Evolutionary conservation across 768 basidiomycete genomes (phyloP).

Genomic region (Naematelia encephala): DNA sequence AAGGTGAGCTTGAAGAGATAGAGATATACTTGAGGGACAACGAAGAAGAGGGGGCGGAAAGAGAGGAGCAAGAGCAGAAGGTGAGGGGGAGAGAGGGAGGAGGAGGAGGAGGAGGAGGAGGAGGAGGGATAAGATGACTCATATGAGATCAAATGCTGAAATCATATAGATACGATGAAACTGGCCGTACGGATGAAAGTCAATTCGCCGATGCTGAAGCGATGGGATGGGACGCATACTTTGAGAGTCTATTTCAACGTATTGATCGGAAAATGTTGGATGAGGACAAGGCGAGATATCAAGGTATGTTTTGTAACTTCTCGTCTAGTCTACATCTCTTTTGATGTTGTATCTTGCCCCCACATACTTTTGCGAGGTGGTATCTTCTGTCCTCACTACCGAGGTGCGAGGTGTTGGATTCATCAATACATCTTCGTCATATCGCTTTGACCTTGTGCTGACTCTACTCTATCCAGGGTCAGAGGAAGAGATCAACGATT

Average conservation of each 20-base stretch:
- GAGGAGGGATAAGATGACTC: not conserved
- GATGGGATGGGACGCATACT: conserved; percentile 94
- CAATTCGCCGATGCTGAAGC: conserved; percentile 64
- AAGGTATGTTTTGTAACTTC: conserved; percentile 58
- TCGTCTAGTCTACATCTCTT: not conserved
- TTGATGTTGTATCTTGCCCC: too few species aligned
- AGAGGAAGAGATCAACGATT: conserved; percentile 73
- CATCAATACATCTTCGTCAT: too few species aligned
- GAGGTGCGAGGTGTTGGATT: conserved; percentile 2
- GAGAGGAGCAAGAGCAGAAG: not conserved
- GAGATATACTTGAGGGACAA: not conserved
- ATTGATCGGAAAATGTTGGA: conserved; percentile 83
- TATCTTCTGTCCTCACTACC: not conserved
- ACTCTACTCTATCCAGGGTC: conserved; percentile 67
- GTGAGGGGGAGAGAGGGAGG: not conserved
- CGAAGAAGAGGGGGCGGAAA: not conserved
- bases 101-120: not conserved
- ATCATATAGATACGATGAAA: conserved; percentile 64
- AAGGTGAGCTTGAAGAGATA: conserved; percentile 42
- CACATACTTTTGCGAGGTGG: conserved; percentile 9
- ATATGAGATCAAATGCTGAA: not conserved
- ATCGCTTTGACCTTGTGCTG: too few species aligned
- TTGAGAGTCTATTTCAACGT: conserved; percentile 79
- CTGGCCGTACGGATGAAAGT: conserved; percentile 79
- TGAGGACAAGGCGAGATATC: conserved; percentile 90